Base-by-base conservation (phyloP, 176 grass and related monocot species). In the Cenchrus americanus region DNA sequence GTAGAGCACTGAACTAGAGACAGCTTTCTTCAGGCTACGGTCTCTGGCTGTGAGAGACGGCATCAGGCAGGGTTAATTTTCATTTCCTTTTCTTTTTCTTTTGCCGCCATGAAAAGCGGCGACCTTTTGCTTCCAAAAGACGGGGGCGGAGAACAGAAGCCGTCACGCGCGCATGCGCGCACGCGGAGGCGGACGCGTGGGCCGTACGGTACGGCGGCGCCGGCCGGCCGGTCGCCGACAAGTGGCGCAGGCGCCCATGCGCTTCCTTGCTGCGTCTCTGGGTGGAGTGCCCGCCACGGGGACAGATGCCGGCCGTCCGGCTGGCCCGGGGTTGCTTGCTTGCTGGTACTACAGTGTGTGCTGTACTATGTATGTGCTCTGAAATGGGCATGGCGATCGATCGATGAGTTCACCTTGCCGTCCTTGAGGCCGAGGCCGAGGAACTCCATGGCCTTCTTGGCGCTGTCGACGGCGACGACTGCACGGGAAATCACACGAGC, bases 391-490 rank as follows among this genome's bases (percentile, higher is more conserved):
- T 22, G 62, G 37, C 15, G 17, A 54, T 7, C 8, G 19, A 44
- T 85, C 8, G 40, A 44, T 11, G 40, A 27, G 26, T 51, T 81
- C 80, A 84, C 71, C 80, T 90, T 92, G 79, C 88, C 90, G 78
- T 88, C 92, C 84, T 85, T 92, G 11, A 94, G 68, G 21, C 89
- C 90, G 66, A 99, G 97, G 86, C 89, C 90, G 66, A 99, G 97
- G 88, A 99, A 60, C 86, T 99, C 93, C 83, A 99, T 92, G 26
- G 97, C 97, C 75, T 96, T 96, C 87, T 90, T 78, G 46, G 89
- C 97, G 77, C 93, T 96, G 82, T 96, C 93, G 37, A 99, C 97
- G 21, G 97, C 83, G 87, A 88, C 86, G 34, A 99, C 97, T 99
- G 93, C 7, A 92, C 4, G 79, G 17, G 26, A 62, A 64, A 59